Evolutionary conservation across 805 yeast genomes (phyloP), one percentile per base, ranked within the genome.

Genomic region (Saccharomycopsis sp.): DNA sequence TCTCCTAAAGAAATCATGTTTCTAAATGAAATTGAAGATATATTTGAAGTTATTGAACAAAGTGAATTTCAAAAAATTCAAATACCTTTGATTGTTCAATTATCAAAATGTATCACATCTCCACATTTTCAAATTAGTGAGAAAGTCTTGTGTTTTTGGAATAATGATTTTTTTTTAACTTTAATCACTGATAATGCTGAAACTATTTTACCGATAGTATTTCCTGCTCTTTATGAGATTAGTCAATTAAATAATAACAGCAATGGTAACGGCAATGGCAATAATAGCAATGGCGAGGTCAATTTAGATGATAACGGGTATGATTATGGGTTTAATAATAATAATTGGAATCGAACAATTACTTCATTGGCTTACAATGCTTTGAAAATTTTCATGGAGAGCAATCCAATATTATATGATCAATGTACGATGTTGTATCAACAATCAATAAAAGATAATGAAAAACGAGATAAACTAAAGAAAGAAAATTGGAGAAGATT

Each of bases 61-160:
- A 69, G 75, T 47, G 97, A 93, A 64, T 93, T 93, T 60, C 76
- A 79, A 53, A 86, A 87, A 64, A 85, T 93, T 52, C 94, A 89
- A 64, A 84, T 88, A 2, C 97, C 97, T 3, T 68, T 93, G 39
- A 89, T 89, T 65, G 94, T 90, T 24, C 98, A 93, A 65, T 72
- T 93, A 53, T 84, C 96, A 41, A 87, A 85, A 63, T 90, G 97
- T 66, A 89, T 93, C 32, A 75, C 95, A 22, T 85, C 95, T 1
- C 86, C 96, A 22, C 97, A 93, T 67, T 94, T 93, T 70, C 98
- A 93, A 71, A 96, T 93, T 21, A 84, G 94, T 47, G 98, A 93
- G 65, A 87, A 94, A 55, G 96, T 93, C 2, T 74, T 93, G 48
- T 84, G 89, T 59, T 87, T 79, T 63, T 93, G 96, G 93, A 85